Evolutionary conservation across 1,139 yeast species (phyloP).

Genomic region (Ogataea hybrid): DNA sequence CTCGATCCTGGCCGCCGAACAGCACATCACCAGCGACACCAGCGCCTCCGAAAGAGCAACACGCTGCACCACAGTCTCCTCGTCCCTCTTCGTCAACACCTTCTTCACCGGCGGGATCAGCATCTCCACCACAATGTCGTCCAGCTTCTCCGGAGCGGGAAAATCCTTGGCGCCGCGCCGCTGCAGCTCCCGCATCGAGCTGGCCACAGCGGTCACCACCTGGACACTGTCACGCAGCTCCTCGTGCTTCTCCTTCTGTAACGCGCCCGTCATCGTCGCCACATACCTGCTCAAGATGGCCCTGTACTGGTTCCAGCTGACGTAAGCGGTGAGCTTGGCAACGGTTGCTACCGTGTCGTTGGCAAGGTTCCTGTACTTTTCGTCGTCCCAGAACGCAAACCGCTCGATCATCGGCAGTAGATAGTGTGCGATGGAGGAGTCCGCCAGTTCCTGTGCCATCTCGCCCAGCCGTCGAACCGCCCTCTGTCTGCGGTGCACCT

Average conservation of each 20-base stretch:
- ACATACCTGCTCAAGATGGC: conserved; percentile 74
- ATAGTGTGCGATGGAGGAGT: conserved; percentile 70
- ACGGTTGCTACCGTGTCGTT: conserved; percentile 70
- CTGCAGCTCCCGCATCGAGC: conserved; percentile 42
- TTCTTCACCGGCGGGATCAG: conserved; percentile 62
- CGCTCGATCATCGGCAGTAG: conserved; percentile 83
- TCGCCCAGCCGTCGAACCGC: conserved; percentile 66
- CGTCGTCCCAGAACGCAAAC: conserved; percentile 60
- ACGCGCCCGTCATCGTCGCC: conserved; percentile 40
- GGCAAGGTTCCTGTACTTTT: conserved; percentile 67
- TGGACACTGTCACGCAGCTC: conserved; percentile 58
- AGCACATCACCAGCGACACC: conserved; percentile 63
- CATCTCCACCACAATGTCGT: conserved; percentile 53
- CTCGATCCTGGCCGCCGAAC: conserved; percentile 55
- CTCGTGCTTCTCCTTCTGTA: conserved; percentile 39
- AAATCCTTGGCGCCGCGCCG: conserved; percentile 30
- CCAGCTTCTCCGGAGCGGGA: conserved; percentile 44
- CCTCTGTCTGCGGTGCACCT: conserved; percentile 79
- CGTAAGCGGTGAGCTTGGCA: conserved; percentile 53
- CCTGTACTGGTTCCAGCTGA: conserved; percentile 79
- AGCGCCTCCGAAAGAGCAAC: conserved; percentile 83
- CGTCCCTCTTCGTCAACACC: conserved; percentile 62
- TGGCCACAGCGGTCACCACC: conserved; percentile 62
- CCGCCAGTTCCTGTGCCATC: conserved; percentile 42
- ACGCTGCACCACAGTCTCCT: conserved; percentile 73